Evolutionary conservation across 768 basidiomycete genomes (phyloP), one percentile per base, ranked within the genome.

Genomic region (Tylopilus plumbeoviolaceoides): DNA sequence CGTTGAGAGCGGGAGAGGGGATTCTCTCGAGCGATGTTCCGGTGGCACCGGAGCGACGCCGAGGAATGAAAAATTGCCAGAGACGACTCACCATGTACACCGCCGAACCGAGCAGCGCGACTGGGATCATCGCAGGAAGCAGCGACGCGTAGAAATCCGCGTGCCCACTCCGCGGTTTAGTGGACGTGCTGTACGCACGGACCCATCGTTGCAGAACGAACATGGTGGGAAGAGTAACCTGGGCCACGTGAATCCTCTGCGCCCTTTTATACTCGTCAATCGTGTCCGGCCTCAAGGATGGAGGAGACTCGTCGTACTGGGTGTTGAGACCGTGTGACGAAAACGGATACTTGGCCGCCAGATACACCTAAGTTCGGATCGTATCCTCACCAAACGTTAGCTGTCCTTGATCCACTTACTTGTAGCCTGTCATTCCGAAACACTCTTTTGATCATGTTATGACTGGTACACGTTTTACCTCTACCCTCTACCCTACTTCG

Each of bases 71-170:
- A 38, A 18, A 38, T 9, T 38, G 38, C 17, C 36, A 35, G 39
- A 36, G 23, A 25, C 31, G 28, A 57, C 78, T 52, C 63, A 88
- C 89, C 60, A 89, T 73, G 70, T 89, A 91, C 51, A 91, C 78
- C 9, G 84, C 86, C 47, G 88, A 89, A 17, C 89, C 90, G 12
- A 92, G 75, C 47, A 92, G 72, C 47, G 84, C 82, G 48, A 92
- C 73, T 9, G 89, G 90, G 45, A 91, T 70, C 87, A 91, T 91
- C 30, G 80, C 81, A 25, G 90, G 90, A 36, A 86, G 69, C 45
- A 84, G 76, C 48, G 82, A 77, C 41, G 81, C 73, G 67, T 92
- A 92, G 77, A 85, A 83, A 58, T 76, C 72, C 7, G 78, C 79
- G 66, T 91, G 86, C 11, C 75, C 70, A 28, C 78, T 82, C 51